Evolutionary conservation across 805 yeast genomes (phyloP).

Genomic region (Pichia sporocuriosa): DNA sequence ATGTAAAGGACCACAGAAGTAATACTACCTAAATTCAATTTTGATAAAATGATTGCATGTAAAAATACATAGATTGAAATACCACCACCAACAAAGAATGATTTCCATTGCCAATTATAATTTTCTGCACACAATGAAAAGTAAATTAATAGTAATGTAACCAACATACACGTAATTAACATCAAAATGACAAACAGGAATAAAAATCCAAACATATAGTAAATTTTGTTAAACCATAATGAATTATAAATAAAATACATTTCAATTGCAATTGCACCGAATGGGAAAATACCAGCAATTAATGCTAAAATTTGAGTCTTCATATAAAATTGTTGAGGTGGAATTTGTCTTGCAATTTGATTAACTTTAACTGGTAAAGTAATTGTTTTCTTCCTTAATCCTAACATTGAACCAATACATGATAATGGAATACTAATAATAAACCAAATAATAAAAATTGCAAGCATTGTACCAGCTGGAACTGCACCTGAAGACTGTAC

Average conservation of each 20-base stretch:
- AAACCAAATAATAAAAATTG: slow-evolving; percentile 80
- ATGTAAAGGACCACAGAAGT: slow-evolving; percentile 71
- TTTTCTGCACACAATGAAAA: slow-evolving; percentile 84
- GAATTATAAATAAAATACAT: slow-evolving; percentile 88
- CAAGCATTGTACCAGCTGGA: slow-evolving; percentile 84
- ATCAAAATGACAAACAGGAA: slow-evolving; percentile 82
- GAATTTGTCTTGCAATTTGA: slow-evolving; percentile 95
- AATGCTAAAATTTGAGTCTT: slow-evolving; percentile 59
- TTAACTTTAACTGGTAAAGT: slow-evolving; percentile 75
- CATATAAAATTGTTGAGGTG: slow-evolving; percentile 81
- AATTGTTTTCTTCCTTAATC: slow-evolving; percentile 47
- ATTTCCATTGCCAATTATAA: slow-evolving; percentile 97
- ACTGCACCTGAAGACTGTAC: slow-evolving; percentile 89
- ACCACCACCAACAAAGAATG: slow-evolving; percentile 82
- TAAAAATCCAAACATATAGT: slow-evolving; percentile 96
- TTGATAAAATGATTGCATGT: slow-evolving; percentile 72
- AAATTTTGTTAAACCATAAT: slow-evolving; percentile 88
- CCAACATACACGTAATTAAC: slow-evolving; percentile 73
- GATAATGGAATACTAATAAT: slow-evolving; percentile 79
- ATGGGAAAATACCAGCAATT: slow-evolving; percentile 87
- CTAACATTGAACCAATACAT: slow-evolving; percentile 72
- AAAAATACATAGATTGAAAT: slow-evolving; percentile 77
- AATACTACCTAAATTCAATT: slow-evolving; percentile 63
- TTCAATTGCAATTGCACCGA: slow-evolving; percentile 91
- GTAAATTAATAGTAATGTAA: slow-evolving; percentile 74